Evolutionary conservation across 495 filamentous ascomycete genomes (phyloP).

Genomic region (Xylaria grammica): DNA sequence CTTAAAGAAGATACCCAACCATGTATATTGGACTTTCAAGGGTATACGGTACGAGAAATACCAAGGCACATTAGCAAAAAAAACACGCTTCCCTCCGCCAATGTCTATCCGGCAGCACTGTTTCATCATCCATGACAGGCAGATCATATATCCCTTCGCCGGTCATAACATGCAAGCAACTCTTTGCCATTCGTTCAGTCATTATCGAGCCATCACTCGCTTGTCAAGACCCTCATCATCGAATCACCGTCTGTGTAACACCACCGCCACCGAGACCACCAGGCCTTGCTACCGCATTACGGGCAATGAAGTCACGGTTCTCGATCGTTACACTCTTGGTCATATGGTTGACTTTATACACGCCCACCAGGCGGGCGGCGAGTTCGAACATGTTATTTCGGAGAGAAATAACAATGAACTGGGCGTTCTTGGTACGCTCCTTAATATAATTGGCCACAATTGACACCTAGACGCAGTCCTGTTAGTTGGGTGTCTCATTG

Average conservation of each 20-base stretch:
- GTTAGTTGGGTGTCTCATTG: conserved; percentile 23
- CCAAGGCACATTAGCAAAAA: no score
- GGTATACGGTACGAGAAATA: no score
- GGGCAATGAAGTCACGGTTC: conserved; percentile 77
- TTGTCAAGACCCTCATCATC: conserved; percentile 2
- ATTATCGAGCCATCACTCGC: background rate
- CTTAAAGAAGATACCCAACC: no score
- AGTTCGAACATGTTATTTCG: conserved; percentile 99
- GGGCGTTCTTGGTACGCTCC: conserved; percentile 97
- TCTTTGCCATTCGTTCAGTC: no score
- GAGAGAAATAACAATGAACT: conserved; percentile 97
- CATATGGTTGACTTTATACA: conserved; percentile 99
- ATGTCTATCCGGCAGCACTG: no score
- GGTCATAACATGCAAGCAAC: no score
- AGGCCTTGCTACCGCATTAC: conserved; percentile 27
- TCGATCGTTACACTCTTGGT: conserved; percentile 97
- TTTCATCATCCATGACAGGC: no score
- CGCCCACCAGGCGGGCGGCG: conserved; percentile 87
- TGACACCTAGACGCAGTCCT: conserved; percentile 68
- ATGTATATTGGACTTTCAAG: no score
- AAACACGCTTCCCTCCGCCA: no score
- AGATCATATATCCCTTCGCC: no score
- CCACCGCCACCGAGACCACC: conserved; percentile 15
- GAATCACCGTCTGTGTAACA: conserved; percentile 23
- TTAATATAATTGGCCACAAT: conserved; percentile 99